Percentiles rank a stretch among this genome's conserved stretches.
Conservation (phyloP, 2,329 filamentous ascomycete species). For the Colletotrichum abscissum region DNA sequence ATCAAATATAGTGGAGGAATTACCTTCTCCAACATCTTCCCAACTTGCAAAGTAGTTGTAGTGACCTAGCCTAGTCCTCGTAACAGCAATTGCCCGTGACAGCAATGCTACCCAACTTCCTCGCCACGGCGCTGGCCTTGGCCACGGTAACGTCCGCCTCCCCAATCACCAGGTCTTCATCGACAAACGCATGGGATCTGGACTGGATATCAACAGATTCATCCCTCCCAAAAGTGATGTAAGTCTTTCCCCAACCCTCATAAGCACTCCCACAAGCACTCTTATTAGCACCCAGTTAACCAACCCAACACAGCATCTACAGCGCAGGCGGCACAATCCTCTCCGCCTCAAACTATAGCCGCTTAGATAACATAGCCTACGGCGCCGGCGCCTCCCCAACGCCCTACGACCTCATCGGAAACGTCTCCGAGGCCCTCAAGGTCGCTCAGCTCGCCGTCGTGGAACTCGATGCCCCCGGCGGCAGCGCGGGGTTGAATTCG, state of each 20-base stretch:
- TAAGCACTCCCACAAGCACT: neutral
- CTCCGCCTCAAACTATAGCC: conserved; percentile 47
- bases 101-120: neutral
- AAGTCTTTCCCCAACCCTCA: conserved; percentile 7
- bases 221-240: conserved; percentile 43
- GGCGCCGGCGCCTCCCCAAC: conserved; percentile 42
- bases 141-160: neutral
- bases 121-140: neutral
- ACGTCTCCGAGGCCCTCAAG: conserved; percentile 44
- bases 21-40: no score
- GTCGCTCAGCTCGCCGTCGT: conserved; percentile 46
- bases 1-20: no score
- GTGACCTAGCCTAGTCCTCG: neutral
- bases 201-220: conserved; percentile 41
- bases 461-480: conserved; percentile 40
- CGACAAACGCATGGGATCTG: conserved; percentile 17
- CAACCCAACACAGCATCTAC: conserved; percentile 36
- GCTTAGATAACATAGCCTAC: conserved; percentile 47
- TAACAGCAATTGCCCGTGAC: neutral
- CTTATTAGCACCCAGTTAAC: neutral
- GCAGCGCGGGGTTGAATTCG: conserved; percentile 46
- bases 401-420: conserved; percentile 41
- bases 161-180: neutral
- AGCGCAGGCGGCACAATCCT: conserved; percentile 45
- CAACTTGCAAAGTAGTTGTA: neutral